These are phyloP conservation scores for Erodium chrysanthum DNA, from an alignment of 441 rosid genomes.

Conservation along the genomic window DNA sequence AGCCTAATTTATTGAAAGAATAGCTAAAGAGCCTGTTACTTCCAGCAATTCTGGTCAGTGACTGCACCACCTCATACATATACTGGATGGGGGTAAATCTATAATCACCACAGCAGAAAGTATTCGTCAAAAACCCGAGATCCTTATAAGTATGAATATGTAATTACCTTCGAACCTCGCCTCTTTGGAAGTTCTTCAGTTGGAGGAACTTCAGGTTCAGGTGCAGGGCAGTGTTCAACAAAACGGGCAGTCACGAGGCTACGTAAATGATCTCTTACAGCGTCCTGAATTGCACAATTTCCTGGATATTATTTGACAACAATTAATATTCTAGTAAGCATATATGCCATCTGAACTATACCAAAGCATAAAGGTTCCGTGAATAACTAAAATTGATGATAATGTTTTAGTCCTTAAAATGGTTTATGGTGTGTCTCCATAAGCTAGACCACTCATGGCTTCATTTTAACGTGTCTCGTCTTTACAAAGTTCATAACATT, in stretches of 20 bases:
- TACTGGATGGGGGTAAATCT: neutral
- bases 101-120: neutral
- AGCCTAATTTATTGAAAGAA: neutral
- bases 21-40: neutral
- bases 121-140: neutral
- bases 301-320: constrained; percentile 22
- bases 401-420: neutral
- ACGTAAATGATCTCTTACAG: constrained; percentile 38
- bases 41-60: neutral
- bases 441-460: neutral
- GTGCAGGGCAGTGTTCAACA: constrained; percentile 68
- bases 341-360: neutral
- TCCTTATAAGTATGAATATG: neutral
- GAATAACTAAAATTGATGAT: neutral
- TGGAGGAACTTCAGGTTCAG: constrained; percentile 57
- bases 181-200: constrained; percentile 43
- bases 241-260: constrained; percentile 51
- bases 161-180: constrained; percentile 58
- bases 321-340: constrained; percentile 5
- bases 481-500: neutral
- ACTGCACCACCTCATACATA: neutral
- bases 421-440: neutral
- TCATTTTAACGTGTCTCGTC: no score
- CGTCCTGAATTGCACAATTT: constrained; percentile 27
- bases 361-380: neutral